Percentiles rank a stretch among this genome's conserved stretches.
Evolutionary conservation across 164 flowering plant species (phyloP).

Genomic region (Cinnamomum chago): DNA sequence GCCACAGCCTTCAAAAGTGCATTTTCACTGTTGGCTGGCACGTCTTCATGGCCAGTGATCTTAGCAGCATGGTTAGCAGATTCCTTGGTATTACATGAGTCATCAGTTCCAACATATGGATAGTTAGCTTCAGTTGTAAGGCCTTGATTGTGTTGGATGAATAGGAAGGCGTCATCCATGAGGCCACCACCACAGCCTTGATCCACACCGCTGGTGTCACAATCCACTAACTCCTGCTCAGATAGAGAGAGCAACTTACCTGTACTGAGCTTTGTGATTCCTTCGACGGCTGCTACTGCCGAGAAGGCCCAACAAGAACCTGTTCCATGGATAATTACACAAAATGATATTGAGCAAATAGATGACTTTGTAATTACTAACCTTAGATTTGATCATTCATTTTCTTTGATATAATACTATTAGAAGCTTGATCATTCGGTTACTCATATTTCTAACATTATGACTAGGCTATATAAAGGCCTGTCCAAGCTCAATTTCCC

Average conservation of each 20-base stretch:
- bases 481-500: no score
- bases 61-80: constrained; percentile 7
- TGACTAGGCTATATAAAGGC: no score
- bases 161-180: constrained; percentile 24
- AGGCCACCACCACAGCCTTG: constrained; percentile 23
- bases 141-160: constrained; percentile 18
- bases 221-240: constrained; percentile 28
- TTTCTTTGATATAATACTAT: no score
- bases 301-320: constrained; percentile 32
- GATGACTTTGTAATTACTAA: background rate
- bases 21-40: constrained; percentile 20
- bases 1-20: constrained; percentile 23
- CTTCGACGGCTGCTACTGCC: constrained; percentile 28
- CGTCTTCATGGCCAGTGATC: constrained; percentile 21
- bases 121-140: constrained; percentile 23
- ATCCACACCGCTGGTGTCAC: constrained; percentile 17
- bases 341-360: background rate
- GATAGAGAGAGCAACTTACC: constrained; percentile 21
- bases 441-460: no score
- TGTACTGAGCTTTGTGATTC: constrained; percentile 16
- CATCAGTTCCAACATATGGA: constrained; percentile 13
- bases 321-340: background rate
- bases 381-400: background rate
- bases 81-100: constrained; percentile 15
- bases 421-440: no score